phyloP scores from a whole-genome alignment of 2,329 filamentous ascomycete genomes.

The Arthrobotrys iridis region DNA sequence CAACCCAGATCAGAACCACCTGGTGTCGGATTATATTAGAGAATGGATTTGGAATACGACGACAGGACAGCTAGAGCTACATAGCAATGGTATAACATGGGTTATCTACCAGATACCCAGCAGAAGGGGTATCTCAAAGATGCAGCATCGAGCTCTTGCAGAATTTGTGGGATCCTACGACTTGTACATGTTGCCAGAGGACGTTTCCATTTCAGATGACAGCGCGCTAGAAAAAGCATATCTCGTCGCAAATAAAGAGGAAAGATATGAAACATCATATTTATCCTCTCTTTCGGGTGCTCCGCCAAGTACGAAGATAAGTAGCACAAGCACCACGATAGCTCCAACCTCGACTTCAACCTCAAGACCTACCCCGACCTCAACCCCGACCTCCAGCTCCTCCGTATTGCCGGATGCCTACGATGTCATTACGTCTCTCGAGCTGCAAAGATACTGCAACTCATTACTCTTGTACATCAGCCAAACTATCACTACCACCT shows the following conservation, averaged over 20 bases:
- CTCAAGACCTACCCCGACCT: neutral
- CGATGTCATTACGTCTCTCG: neutral
- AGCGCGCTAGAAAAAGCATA: neutral
- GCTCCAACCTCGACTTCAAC: neutral
- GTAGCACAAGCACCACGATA: neutral
- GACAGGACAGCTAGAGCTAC: neutral
- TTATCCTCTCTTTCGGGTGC: neutral
- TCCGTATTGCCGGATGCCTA: neutral
- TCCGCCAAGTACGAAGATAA: neutral
- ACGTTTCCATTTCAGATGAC: neutral
- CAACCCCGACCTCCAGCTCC: neutral
- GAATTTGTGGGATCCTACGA: neutral
- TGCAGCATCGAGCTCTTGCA: neutral
- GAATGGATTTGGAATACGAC: constrained; percentile 1
- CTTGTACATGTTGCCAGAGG: neutral
- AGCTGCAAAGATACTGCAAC: neutral
- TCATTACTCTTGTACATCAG: neutral
- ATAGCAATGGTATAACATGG: neutral
- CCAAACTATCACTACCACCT: neutral
- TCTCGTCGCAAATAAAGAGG: neutral
- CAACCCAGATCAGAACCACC: too few relatives aligned
- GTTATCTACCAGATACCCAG: neutral
- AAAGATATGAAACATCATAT: neutral
- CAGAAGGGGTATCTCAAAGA: neutral
- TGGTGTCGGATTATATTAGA: neutral